These are phyloP conservation scores for Globisporangium solare DNA, from an alignment of 352 stramenopile genomes.

Conservation along the genomic window DNA sequence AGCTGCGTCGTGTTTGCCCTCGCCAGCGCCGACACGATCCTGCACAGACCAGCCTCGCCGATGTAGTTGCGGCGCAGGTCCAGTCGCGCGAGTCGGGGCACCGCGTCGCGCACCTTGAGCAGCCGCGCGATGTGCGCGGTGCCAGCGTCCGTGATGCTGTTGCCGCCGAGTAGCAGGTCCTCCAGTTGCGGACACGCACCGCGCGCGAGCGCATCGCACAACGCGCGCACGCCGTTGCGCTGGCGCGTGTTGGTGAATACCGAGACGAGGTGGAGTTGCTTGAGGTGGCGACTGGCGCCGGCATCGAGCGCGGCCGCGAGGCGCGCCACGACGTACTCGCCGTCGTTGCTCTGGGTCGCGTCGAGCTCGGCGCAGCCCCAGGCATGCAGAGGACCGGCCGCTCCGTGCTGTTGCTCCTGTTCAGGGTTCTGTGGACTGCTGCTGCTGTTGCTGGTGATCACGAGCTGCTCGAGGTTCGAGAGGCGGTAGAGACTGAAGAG, in stretches of 20 bases:
- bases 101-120: conserved; percentile 23
- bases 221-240: conserved; percentile 33
- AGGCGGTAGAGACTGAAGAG: conserved; percentile 31
- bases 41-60: conserved; percentile 46
- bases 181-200: conserved; percentile 45
- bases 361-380: conserved; percentile 61
- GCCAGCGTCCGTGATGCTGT: conserved; percentile 59
- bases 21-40: conserved; percentile 30
- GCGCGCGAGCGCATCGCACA: conserved; percentile 37
- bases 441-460: conserved; percentile 42
- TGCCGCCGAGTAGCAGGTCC: conserved; percentile 60
- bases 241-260: conserved; percentile 66
- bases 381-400: conserved; percentile 33
- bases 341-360: conserved; percentile 44
- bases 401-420: neutral
- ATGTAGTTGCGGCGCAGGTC: conserved; percentile 75
- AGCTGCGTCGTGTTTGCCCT: conserved; percentile 22
- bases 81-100: conserved; percentile 35
- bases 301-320: conserved; percentile 30
- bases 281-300: conserved; percentile 35
- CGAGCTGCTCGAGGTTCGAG: conserved; percentile 52
- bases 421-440: conserved; percentile 2
- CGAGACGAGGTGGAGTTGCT: conserved; percentile 56
- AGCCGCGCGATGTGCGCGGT: conserved; percentile 40
- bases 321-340: conserved; percentile 41